A percentile compares a stretch with the other conserved stretches of the same genome.
phyloP scores from a whole-genome alignment of 225 moss, liverwort and hornwort genomes.

The Marchantia paleacea region DNA sequence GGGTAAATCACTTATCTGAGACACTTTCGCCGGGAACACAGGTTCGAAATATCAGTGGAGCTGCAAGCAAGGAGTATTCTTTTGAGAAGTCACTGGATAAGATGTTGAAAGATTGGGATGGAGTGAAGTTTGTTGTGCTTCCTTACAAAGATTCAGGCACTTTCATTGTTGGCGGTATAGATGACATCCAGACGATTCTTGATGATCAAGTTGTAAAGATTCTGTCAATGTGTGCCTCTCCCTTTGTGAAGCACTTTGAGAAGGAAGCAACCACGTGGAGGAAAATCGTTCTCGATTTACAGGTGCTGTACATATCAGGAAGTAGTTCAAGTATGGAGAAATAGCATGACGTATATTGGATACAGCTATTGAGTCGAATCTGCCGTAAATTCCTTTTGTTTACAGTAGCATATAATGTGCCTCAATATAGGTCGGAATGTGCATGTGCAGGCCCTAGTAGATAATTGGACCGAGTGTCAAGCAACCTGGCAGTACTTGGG shows the following conservation, averaged over 20 bases:
- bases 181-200: slow-evolving; percentile 82
- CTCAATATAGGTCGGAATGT: neutral
- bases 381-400: neutral
- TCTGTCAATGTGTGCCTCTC: slow-evolving; percentile 86
- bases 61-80: slow-evolving; percentile 81
- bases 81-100: slow-evolving; percentile 86
- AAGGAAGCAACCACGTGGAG: slow-evolving; percentile 64
- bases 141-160: slow-evolving; percentile 89
- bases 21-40: slow-evolving; percentile 10
- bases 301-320: slow-evolving; percentile 20
- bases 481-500: slow-evolving; percentile 91
- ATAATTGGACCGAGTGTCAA: slow-evolving; percentile 90
- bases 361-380: neutral
- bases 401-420: neutral
- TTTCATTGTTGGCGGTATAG: slow-evolving; percentile 76
- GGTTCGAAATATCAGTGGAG: slow-evolving; percentile 68
- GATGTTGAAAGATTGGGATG: slow-evolving; percentile 84
- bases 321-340: neutral
- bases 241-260: slow-evolving; percentile 82
- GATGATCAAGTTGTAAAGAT: slow-evolving; percentile 88
- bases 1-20: no score
- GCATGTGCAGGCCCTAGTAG: slow-evolving; percentile 63
- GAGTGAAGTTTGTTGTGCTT: slow-evolving; percentile 63
- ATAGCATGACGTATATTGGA: neutral
- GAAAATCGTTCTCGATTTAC: slow-evolving; percentile 63